phyloP scores from a whole-genome alignment of 2,329 filamentous ascomycete genomes.

The Chaetomiaceae sp. region DNA sequence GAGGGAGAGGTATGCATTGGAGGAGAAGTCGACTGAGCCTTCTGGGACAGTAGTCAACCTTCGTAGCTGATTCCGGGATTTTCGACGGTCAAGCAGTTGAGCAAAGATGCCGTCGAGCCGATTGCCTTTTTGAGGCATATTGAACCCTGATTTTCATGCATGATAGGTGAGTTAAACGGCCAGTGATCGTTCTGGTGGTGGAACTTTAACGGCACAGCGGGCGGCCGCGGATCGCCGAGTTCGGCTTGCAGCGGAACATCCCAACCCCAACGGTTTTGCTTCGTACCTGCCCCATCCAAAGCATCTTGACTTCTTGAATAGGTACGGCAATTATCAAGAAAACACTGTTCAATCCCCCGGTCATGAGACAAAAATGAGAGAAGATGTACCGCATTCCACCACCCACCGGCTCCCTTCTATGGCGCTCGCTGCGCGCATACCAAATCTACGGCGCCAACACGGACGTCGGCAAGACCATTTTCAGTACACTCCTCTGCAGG shows the following conservation, averaged over 20 bases:
- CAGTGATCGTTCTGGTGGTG: too few species aligned
- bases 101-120: not conserved
- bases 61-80: constrained; percentile 1
- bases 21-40: constrained; percentile 68
- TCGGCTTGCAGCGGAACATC: too few species aligned
- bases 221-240: too few species aligned
- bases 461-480: constrained; percentile 78
- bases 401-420: constrained; percentile 57
- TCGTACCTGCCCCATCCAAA: too few species aligned
- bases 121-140: not conserved
- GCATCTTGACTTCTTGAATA: too few species aligned
- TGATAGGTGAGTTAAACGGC: too few species aligned
- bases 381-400: constrained; percentile 33
- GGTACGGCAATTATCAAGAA: too few species aligned
- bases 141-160: too few species aligned
- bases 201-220: too few species aligned
- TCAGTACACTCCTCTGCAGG: constrained; percentile 67
- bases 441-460: constrained; percentile 84
- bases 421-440: constrained; percentile 63
- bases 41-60: constrained; percentile 52
- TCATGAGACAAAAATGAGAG: not conserved
- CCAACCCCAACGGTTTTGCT: too few species aligned
- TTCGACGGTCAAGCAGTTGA: constrained; percentile 1
- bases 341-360: too few species aligned
- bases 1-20: constrained; percentile 76